Evolutionary conservation across 257 asterid species (phyloP), one percentile per base, ranked within the genome.

Genomic region (Echium plantagineum): DNA sequence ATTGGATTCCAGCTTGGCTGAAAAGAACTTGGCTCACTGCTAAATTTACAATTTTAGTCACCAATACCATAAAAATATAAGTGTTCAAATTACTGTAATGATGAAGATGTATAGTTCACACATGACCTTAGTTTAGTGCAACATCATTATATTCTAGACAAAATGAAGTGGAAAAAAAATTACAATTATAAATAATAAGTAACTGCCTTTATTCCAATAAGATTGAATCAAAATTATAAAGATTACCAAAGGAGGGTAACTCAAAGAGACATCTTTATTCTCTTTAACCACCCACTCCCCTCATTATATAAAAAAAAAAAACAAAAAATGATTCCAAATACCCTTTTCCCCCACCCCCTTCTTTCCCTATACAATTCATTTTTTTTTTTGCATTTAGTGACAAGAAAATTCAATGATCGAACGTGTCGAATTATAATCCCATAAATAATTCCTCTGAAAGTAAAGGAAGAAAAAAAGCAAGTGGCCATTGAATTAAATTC

Each of bases 181-280:
- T 48, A 68, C 64, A 70, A 31, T 59, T 3, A 64, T 62, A 74
- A 83, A 73, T 84, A 83, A 81, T 83, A 54, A 15, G 53, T 56
- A 74, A 72, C 69, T 60, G 63, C 64, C 57, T 63, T 32, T 79
- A 63, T 59, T 70, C 72, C 52, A 74, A 73, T 73, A 67, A 58
- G 75, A 65, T 42, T 68, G 52, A 65, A 68, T 58, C 19, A 64
- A 61, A 68, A 70, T 67, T 58, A 65, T 63, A 77, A 72, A 72
- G 64, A 74, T 62, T 66, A 73, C 77, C 75, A 54, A 52, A 72
- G 69, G 62, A 78, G 87, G 79, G 69, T 77, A 80, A 83, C 32
- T 62, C 80, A 83, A 87, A 83, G 95, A 84, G 89, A 78, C 66
- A 72, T 61, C 80, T 80, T 87, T 78, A 80, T 87, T 75, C 95